phyloP scores from a whole-genome alignment of 1,284 basidiomycete species.

The Heterobasidion irregulare region DNA sequence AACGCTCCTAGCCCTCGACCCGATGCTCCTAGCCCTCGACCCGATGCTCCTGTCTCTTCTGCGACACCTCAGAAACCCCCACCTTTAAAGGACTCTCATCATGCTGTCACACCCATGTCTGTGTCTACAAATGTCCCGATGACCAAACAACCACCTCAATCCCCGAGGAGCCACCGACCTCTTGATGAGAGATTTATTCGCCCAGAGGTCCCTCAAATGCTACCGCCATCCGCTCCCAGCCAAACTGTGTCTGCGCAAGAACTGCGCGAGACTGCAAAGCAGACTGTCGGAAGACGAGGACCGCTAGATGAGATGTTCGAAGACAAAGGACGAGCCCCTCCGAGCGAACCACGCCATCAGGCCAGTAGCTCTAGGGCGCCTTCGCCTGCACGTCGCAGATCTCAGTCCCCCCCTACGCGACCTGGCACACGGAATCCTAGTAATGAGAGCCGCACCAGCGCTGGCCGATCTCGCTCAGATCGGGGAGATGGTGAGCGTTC shows the following conservation, averaged over 20 bases:
- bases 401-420: constrained; percentile 55
- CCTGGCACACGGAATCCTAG: constrained; percentile 67
- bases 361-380: constrained; percentile 38
- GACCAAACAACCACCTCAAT: constrained; percentile 30
- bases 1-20: constrained; percentile 1
- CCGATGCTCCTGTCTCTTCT: not conserved
- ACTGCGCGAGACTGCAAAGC: constrained; percentile 67
- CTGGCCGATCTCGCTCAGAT: constrained; percentile 47
- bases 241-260: constrained; percentile 76
- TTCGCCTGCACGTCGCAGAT: constrained; percentile 46
- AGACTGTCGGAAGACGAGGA: constrained; percentile 35
- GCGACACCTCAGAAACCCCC: not conserved
- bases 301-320: constrained; percentile 19
- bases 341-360: constrained; percentile 30
- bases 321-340: constrained; percentile 27
- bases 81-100: not conserved
- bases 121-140: not conserved
- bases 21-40: constrained; percentile 1
- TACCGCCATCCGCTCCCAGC: constrained; percentile 70
- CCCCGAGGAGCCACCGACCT: constrained; percentile 24
- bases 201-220: constrained; percentile 43
- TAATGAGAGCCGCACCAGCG: constrained; percentile 63
- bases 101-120: not conserved
- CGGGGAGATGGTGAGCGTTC: constrained; percentile 34
- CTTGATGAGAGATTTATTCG: constrained; percentile 19